phyloP scores from a whole-genome alignment of 805 yeast species.

The Barnettozyma salicaria region DNA sequence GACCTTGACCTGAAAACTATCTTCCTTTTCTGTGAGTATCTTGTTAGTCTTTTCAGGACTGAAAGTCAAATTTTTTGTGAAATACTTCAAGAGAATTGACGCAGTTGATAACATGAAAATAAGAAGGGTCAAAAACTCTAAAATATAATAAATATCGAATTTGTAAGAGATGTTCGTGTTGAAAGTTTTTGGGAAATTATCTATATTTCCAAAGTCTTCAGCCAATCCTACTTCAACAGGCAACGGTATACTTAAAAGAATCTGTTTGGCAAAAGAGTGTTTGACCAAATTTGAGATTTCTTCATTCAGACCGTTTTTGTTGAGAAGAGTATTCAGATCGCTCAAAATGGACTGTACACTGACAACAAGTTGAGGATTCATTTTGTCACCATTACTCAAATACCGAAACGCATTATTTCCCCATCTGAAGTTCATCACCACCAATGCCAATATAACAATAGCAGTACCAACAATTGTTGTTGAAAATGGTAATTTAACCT shows the following conservation, averaged over 20 bases:
- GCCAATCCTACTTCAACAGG: constrained; percentile 1
- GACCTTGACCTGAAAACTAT: constrained; percentile 33
- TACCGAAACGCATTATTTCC: constrained; percentile 20
- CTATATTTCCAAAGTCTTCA: background rate
- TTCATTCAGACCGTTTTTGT: constrained; percentile 17
- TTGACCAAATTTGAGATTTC: constrained; percentile 13
- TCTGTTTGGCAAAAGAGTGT: no score
- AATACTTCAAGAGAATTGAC: constrained; percentile 37
- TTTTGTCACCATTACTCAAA: background rate
- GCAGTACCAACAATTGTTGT: constrained; percentile 28
- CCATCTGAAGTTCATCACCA: constrained; percentile 33
- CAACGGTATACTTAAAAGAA: background rate
- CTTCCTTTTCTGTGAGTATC: constrained; percentile 14
- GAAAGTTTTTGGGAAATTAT: constrained; percentile 8
- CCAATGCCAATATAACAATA: constrained; percentile 22
- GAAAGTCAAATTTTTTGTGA: constrained; percentile 24
- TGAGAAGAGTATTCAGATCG: constrained; percentile 14
- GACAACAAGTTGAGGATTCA: background rate
- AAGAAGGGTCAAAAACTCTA: constrained; percentile 51
- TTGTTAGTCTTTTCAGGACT: constrained; percentile 19
- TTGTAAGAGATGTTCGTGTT: constrained; percentile 30
- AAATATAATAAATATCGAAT: constrained; percentile 44
- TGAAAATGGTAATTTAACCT: constrained; percentile 34
- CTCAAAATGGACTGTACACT: background rate
- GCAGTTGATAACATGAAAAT: constrained; percentile 47